phyloP scores from a whole-genome alignment of 306 rosid species.

The Pterocarpus santalinus region DNA sequence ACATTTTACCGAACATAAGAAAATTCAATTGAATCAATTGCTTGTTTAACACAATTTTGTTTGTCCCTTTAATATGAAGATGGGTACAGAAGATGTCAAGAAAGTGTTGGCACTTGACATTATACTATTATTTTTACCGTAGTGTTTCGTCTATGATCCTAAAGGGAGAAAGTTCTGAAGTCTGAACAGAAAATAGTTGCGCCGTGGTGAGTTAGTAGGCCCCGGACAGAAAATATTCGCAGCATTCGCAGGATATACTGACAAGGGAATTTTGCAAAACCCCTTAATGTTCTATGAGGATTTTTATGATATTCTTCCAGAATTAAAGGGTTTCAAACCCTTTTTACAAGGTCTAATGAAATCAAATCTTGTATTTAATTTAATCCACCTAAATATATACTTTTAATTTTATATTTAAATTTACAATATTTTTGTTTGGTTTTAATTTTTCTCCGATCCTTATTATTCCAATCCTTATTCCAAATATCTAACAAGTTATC shows the following conservation, averaged over 20 bases:
- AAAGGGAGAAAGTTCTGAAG: not conserved
- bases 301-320: too few species aligned
- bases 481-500: too few species aligned
- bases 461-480: too few species aligned
- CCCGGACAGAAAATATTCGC: not conserved
- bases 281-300: too few species aligned
- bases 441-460: too few species aligned
- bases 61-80: not conserved
- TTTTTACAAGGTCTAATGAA: too few species aligned
- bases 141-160: not conserved
- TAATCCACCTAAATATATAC: too few species aligned
- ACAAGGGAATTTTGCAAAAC: too few species aligned
- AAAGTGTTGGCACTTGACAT: constrained; percentile 46
- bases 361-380: too few species aligned
- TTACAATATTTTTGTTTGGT: too few species aligned
- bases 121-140: not conserved
- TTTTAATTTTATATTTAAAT: too few species aligned
- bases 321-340: too few species aligned
- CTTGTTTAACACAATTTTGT: not conserved
- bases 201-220: not conserved
- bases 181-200: not conserved
- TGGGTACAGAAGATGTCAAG: constrained; percentile 20
- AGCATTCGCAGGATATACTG: constrained; percentile 9
- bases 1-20: not conserved
- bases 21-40: not conserved